phyloP scores from a whole-genome alignment of 1,284 basidiomycete genomes.

The Rhizoctonia solani region DNA sequence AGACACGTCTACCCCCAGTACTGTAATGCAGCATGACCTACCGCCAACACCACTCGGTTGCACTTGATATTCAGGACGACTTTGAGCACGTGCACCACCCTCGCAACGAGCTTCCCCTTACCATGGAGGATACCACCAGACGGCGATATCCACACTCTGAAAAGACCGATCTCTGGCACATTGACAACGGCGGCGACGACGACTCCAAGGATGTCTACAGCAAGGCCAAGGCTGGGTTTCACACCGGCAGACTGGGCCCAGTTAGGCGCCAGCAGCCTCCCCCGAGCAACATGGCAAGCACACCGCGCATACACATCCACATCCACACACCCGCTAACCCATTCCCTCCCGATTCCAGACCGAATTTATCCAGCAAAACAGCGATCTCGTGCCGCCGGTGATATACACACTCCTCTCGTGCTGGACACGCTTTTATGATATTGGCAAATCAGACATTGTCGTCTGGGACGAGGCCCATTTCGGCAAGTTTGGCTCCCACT shows the following conservation, averaged over 20 bases:
- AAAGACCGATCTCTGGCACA: constrained; percentile 29
- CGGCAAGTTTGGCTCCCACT: constrained; percentile 96
- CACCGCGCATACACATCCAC: constrained; percentile 52
- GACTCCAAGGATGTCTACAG: constrained; percentile 72
- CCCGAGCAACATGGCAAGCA: constrained; percentile 60
- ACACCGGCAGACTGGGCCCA: constrained; percentile 62
- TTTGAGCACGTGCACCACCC: constrained; percentile 23
- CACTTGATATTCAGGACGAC: constrained; percentile 18
- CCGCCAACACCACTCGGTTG: constrained; percentile 9
- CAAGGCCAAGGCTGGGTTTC: constrained; percentile 58
- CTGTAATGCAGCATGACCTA: constrained; percentile 5
- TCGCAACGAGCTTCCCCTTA: not conserved
- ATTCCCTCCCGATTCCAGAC: constrained; percentile 53
- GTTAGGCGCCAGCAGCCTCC: constrained; percentile 64
- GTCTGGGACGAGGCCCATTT: constrained; percentile 99
- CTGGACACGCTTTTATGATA: constrained; percentile 93
- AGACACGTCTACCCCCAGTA: constrained; percentile 8
- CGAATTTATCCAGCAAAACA: constrained; percentile 81
- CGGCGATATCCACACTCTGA: constrained; percentile 6
- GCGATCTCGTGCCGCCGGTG: constrained; percentile 78
- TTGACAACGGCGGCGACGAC: constrained; percentile 59
- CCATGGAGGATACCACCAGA: constrained; percentile 3
- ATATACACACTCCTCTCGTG: constrained; percentile 92
- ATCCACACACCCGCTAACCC: constrained; percentile 31
- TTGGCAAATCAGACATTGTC: constrained; percentile 85